A percentile compares a stretch with the other conserved stretches of the same genome.
These are phyloP conservation scores for Lipomyces mesembrius DNA, from an alignment of 805 yeast species.

Conservation along the genomic window DNA sequence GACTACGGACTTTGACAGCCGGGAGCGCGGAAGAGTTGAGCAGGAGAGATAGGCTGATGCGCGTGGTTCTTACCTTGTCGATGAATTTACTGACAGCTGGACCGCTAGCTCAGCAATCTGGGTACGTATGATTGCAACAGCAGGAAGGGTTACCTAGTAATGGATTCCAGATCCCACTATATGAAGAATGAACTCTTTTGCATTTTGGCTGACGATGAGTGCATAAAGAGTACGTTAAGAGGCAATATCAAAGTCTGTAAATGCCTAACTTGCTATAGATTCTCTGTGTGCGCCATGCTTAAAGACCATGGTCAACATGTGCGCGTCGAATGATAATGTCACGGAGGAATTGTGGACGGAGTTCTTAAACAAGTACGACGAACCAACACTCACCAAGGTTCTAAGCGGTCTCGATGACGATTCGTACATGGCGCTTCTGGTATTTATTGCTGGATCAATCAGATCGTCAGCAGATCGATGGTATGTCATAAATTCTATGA, in stretches of 20 bases:
- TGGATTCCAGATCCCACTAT: not conserved
- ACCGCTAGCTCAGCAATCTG: constrained; percentile 15
- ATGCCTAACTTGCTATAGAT: not conserved
- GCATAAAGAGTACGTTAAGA: constrained; percentile 4
- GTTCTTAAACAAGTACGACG: constrained; percentile 14
- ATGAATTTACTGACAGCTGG: constrained; percentile 32
- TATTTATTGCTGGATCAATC: constrained; percentile 26
- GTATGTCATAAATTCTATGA: constrained; percentile 10
- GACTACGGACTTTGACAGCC: not conserved
- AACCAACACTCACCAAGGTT: not conserved
- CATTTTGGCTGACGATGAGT: constrained; percentile 11
- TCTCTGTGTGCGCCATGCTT: constrained; percentile 14
- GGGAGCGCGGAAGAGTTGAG: not conserved
- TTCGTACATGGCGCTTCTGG: constrained; percentile 22
- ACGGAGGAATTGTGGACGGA: constrained; percentile 17
- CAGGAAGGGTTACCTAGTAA: not conserved
- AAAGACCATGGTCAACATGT: constrained; percentile 23
- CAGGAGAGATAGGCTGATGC: not conserved
- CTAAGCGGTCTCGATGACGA: constrained; percentile 14
- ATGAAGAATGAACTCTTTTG: constrained; percentile 14
- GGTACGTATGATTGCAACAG: constrained; percentile 10
- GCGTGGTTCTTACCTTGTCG: constrained; percentile 9
- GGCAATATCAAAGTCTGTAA: not conserved
- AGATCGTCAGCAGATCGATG: constrained; percentile 20
- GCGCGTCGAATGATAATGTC: constrained; percentile 21